Evolutionary conservation across 1,139 yeast species (phyloP).

Genomic region (Scheffersomyces parashehatae): DNA sequence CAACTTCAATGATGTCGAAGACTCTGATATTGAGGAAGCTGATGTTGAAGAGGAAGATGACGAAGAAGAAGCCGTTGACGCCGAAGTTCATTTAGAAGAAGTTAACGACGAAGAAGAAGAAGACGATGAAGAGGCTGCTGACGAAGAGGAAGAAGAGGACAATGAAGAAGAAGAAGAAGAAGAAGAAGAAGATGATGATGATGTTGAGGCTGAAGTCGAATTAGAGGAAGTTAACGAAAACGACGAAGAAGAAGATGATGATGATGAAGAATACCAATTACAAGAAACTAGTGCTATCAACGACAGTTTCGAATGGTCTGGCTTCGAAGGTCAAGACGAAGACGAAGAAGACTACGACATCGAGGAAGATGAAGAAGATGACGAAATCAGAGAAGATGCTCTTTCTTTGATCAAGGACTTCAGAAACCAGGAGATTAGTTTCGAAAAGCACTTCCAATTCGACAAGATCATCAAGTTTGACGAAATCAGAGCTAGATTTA

Average conservation of each 20-base stretch:
- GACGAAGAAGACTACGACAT: conserved; percentile 8
- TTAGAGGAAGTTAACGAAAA: conserved; percentile 3
- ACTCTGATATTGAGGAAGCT: conserved; percentile 20
- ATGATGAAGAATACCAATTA: conserved; percentile 9
- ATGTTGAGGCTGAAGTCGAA: conserved; percentile 8
- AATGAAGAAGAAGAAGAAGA: conserved; percentile 11
- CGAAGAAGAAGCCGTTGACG: conserved; percentile 14
- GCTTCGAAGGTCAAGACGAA: conserved; percentile 11
- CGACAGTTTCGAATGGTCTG: conserved; percentile 13
- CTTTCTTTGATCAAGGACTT: conserved; percentile 40
- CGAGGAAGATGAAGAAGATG: conserved; percentile 25
- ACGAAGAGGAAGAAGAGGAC: conserved; percentile 15
- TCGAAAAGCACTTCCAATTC: conserved; percentile 48
- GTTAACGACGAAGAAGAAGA: conserved; percentile 5
- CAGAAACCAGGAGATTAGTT: conserved; percentile 41
- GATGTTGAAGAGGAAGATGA: conserved; percentile 19
- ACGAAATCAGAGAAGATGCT: conserved; percentile 47
- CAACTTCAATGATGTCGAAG: conserved; percentile 27
- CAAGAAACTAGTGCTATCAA: conserved; percentile 8
- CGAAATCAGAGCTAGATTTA: conserved; percentile 41
- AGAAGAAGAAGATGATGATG: conserved; percentile 11
- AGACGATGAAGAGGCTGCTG: conserved; percentile 10
- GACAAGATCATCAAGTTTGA: conserved; percentile 42
- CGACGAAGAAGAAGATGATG: conserved; percentile 5
- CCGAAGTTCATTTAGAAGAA: conserved; percentile 6